Conservation (phyloP, 345 rosid genomes). For the Aquilaria sinensis region DNA sequence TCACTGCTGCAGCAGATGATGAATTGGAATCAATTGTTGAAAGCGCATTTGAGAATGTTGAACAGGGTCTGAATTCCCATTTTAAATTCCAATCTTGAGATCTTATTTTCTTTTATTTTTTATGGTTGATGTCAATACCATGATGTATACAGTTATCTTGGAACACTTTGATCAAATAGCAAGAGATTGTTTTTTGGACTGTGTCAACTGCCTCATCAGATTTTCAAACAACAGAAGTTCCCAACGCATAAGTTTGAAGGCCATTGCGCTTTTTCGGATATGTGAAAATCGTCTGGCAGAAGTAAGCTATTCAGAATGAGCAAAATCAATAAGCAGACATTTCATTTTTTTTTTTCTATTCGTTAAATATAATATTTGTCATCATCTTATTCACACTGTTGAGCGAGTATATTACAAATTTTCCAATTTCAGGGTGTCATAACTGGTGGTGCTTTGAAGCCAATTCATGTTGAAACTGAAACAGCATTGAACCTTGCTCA, state of each 20-base stretch:
- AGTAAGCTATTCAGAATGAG: constrained; percentile 36
- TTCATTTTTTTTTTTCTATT: neutral
- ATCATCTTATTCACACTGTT: neutral
- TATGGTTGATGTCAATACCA: constrained; percentile 26
- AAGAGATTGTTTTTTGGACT: constrained; percentile 99
- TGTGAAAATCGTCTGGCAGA: constrained; percentile 99
- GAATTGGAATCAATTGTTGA: constrained; percentile 82
- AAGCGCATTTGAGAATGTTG: constrained; percentile 88
- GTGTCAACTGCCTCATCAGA: constrained; percentile 95
- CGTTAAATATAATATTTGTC: neutral
- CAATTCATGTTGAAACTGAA: constrained; percentile 39
- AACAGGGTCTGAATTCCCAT: constrained; percentile 50
- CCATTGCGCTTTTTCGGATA: constrained; percentile 96
- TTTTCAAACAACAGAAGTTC: constrained; percentile 93
- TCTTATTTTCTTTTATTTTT: constrained; percentile 7
- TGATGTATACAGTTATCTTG: constrained; percentile 73
- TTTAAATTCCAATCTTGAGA: constrained; percentile 1
- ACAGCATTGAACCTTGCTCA: constrained; percentile 52
- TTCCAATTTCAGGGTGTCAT: constrained; percentile 45
- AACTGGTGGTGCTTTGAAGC: constrained; percentile 64
- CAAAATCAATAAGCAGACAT: neutral
- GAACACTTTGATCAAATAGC: constrained; percentile 99
- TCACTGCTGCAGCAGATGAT: constrained; percentile 90
- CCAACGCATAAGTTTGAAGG: constrained; percentile 93
- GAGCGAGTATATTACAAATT: neutral